Conservation (phyloP, 1,284 basidiomycete species). For the Macrocybe sp. region DNA sequence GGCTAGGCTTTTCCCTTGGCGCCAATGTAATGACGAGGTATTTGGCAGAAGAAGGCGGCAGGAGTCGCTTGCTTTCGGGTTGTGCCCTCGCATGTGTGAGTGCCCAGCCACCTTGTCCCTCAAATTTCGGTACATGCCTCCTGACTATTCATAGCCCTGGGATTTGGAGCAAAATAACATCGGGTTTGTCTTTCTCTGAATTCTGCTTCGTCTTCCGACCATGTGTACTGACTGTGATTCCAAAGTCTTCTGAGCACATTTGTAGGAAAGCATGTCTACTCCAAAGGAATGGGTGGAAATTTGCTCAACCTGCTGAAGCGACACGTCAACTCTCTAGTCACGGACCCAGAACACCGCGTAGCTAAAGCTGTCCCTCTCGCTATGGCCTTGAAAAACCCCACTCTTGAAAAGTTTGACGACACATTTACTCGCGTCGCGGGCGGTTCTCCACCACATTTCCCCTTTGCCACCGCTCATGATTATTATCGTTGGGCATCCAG, state of each 20-base stretch:
- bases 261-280: conserved; percentile 72
- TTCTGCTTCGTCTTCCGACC: conserved; percentile 2
- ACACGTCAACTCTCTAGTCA: conserved; percentile 49
- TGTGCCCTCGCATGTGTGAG: conserved; percentile 80
- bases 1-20: conserved; percentile 92
- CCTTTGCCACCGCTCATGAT: conserved; percentile 68
- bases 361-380: conserved; percentile 42
- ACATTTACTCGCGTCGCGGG: conserved; percentile 72
- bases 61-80: conserved; percentile 71
- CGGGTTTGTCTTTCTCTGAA: conserved; percentile 33
- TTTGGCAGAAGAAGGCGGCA: conserved; percentile 80
- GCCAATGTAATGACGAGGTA: conserved; percentile 92
- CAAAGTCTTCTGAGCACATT: conserved; percentile 59
- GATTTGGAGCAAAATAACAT: conserved; percentile 58
- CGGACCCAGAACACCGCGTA: conserved; percentile 47
- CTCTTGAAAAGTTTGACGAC: conserved; percentile 59
- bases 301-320: conserved; percentile 61
- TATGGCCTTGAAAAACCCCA: conserved; percentile 45
- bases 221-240: conserved; percentile 10
- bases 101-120: conserved; percentile 11
- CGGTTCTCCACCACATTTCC: conserved; percentile 76
- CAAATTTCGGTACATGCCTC: conserved; percentile 6
- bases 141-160: conserved; percentile 61
- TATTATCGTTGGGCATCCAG: conserved; percentile 80
- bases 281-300: conserved; percentile 80